A percentile compares a stretch with the other conserved stretches of the same genome.
Conservation (phyloP, 2,329 filamentous ascomycete species). For the Penicillium oxalicum region DNA sequence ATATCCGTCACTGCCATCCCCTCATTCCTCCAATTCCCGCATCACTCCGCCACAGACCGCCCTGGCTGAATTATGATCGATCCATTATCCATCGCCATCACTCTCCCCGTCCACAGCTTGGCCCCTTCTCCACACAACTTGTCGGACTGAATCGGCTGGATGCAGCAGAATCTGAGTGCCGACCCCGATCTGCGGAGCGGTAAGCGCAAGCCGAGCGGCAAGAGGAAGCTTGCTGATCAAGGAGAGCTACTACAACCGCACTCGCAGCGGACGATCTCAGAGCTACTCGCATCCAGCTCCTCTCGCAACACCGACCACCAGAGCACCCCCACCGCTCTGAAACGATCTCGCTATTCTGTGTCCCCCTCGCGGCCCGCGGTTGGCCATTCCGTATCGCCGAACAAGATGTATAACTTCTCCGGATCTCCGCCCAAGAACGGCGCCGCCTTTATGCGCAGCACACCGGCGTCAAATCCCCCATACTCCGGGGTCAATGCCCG, state of each 20-base stretch:
- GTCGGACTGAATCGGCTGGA: slow-evolving; percentile 37
- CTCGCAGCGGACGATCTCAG: slow-evolving; percentile 41
- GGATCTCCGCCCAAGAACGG: slow-evolving; percentile 34
- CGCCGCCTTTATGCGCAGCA: slow-evolving; percentile 43
- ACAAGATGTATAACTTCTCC: slow-evolving; percentile 52
- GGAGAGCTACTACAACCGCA: slow-evolving; percentile 29
- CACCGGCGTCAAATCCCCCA: slow-evolving; percentile 19
- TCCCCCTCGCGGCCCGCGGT: slow-evolving; percentile 18
- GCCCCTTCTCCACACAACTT: slow-evolving; percentile 4
- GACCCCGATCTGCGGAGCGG: slow-evolving; percentile 38
- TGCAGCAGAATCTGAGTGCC: slow-evolving; percentile 36
- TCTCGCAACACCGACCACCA: slow-evolving; percentile 18
- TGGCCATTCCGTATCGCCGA: slow-evolving; percentile 23
- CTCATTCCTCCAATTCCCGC: slow-evolving; percentile 11
- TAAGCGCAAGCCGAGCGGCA: slow-evolving; percentile 39
- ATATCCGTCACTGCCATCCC: slow-evolving; percentile 6
- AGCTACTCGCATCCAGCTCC: slow-evolving; percentile 38
- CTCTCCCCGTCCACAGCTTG: slow-evolving; percentile 18
- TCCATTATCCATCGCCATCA: slow-evolving; percentile 4
- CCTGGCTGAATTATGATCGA: slow-evolving; percentile 8
- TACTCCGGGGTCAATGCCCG: slow-evolving; percentile 30
- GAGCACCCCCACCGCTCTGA: slow-evolving; percentile 31
- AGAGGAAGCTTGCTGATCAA: slow-evolving; percentile 37
- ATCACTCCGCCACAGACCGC: slow-evolving; percentile 6
- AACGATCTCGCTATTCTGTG: slow-evolving; percentile 36